Conservation (phyloP, 2,329 filamentous ascomycete genomes). For the Pleochaeta shiraiana region DNA sequence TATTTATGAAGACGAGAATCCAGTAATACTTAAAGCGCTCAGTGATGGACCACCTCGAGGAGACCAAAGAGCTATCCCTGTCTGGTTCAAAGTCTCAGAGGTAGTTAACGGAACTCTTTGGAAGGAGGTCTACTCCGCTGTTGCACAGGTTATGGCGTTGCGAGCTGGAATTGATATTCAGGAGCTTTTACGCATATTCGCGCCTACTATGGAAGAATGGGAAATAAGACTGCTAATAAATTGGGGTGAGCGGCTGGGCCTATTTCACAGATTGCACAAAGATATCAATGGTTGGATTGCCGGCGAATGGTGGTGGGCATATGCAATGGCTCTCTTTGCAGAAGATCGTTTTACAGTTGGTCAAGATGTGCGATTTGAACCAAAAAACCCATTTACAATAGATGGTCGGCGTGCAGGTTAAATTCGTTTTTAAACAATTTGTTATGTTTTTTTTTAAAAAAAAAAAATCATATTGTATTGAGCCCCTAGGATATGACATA, state of each 20-base stretch:
- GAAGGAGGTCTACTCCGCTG: conserved; percentile 38
- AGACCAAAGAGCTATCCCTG: conserved; percentile 30
- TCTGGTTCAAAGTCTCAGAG: conserved; percentile 53
- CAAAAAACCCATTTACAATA: conserved; percentile 4
- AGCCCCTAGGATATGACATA: too few relatives aligned
- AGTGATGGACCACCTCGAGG: conserved; percentile 13
- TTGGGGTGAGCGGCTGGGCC: conserved; percentile 32
- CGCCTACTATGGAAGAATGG: conserved; percentile 36
- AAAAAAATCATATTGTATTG: too few relatives aligned
- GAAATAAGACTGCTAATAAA: conserved; percentile 35
- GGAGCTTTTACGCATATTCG: conserved; percentile 32
- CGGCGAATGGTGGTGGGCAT: conserved; percentile 46
- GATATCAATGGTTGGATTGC: conserved; percentile 24
- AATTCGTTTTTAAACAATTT: too few relatives aligned
- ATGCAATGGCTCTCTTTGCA: conserved; percentile 1
- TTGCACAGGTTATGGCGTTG: conserved; percentile 39
- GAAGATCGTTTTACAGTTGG: not conserved
- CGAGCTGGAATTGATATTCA: conserved; percentile 33
- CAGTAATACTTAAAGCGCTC: conserved; percentile 21
- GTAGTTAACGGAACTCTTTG: conserved; percentile 35
- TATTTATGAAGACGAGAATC: conserved; percentile 29
- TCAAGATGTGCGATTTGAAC: conserved; percentile 3
- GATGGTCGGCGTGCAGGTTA: not conserved
- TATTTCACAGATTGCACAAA: conserved; percentile 20
- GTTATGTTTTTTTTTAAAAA: too few relatives aligned